Conservation (phyloP, 441 rosid genomes). For the Syzygium malaccense region DNA sequence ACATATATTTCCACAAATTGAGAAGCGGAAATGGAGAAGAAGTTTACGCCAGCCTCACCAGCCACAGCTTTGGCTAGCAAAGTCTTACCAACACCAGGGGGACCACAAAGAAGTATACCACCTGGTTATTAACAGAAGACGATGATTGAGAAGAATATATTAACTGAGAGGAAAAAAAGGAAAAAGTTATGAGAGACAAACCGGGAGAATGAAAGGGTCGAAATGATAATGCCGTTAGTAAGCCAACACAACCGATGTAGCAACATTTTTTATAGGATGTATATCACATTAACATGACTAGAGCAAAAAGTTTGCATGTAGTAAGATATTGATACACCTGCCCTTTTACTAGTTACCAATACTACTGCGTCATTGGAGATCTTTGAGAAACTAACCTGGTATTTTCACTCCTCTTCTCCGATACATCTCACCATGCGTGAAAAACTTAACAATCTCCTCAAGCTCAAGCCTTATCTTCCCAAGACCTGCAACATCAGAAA, state of each 20-base stretch:
- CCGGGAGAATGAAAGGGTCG: neutral
- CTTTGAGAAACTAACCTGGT: slow-evolving; percentile 44
- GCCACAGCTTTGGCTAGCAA: slow-evolving; percentile 96
- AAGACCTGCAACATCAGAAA: slow-evolving; percentile 94
- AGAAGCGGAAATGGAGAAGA: slow-evolving; percentile 94
- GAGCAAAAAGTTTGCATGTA: neutral
- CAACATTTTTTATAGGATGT: neutral
- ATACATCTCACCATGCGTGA: slow-evolving; percentile 95
- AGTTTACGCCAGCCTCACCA: slow-evolving; percentile 96
- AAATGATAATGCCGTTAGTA: neutral
- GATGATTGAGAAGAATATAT: neutral
- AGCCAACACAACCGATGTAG: neutral
- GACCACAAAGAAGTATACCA: slow-evolving; percentile 94
- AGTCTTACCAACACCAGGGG: slow-evolving; percentile 96
- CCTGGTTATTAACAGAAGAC: slow-evolving; percentile 36
- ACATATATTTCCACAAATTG: slow-evolving; percentile 98
- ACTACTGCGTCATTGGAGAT: neutral
- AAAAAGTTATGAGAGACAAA: neutral
- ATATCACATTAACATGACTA: neutral
- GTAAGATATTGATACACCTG: neutral
- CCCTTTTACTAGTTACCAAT: neutral
- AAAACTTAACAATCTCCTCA: slow-evolving; percentile 93
- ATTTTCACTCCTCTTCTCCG: slow-evolving; percentile 87
- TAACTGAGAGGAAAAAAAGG: neutral
- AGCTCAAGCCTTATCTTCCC: slow-evolving; percentile 95